A percentile compares a stretch with the other conserved stretches of the same genome.
These are phyloP conservation scores for Cordyceps militaris DNA, from an alignment of 2,329 filamentous ascomycete species.

Conservation along the genomic window DNA sequence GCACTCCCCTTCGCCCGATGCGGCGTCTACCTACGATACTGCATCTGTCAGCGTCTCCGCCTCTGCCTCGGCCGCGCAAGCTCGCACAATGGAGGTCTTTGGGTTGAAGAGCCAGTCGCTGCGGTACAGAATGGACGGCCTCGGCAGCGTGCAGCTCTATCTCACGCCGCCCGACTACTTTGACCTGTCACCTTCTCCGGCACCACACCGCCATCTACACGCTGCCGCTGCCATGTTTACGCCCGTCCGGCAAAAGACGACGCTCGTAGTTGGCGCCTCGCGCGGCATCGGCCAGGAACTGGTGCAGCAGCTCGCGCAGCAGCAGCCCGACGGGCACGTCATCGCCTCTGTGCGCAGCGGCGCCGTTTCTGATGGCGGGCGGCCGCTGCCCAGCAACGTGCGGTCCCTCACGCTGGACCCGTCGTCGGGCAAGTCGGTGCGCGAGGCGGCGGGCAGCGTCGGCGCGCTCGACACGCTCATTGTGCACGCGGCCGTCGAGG, in stretches of 20 bases:
- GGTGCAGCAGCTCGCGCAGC: constrained; percentile 6
- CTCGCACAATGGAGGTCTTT: constrained; percentile 12
- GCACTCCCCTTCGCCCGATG: constrained; percentile 2
- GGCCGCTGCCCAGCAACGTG: neutral
- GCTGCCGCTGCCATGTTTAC: neutral
- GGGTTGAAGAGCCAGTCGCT: constrained; percentile 13
- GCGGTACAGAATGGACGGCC: constrained; percentile 9
- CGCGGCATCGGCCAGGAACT: constrained; percentile 9
- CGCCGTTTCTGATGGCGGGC: neutral
- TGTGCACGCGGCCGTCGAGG: constrained; percentile 10
- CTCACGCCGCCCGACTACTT: constrained; percentile 5
- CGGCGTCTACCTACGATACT: constrained; percentile 5
- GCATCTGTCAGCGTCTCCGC: constrained; percentile 11
- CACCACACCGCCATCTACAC: neutral
- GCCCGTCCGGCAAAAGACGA: neutral
- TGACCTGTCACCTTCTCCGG: neutral
- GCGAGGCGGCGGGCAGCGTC: constrained; percentile 2
- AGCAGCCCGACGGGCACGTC: neutral
- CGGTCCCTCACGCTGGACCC: constrained; percentile 5
- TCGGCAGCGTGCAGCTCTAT: constrained; percentile 11
- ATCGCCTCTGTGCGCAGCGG: constrained; percentile 2
- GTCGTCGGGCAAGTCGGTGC: constrained; percentile 6
- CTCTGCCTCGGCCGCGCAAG: constrained; percentile 7
- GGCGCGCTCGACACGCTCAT: constrained; percentile 13
- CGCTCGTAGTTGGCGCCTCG: constrained; percentile 11